Evolutionary conservation across 2,329 filamentous ascomycete genomes (phyloP), one percentile per base, ranked within the genome.

Genomic region (Stemphylium beticola): DNA sequence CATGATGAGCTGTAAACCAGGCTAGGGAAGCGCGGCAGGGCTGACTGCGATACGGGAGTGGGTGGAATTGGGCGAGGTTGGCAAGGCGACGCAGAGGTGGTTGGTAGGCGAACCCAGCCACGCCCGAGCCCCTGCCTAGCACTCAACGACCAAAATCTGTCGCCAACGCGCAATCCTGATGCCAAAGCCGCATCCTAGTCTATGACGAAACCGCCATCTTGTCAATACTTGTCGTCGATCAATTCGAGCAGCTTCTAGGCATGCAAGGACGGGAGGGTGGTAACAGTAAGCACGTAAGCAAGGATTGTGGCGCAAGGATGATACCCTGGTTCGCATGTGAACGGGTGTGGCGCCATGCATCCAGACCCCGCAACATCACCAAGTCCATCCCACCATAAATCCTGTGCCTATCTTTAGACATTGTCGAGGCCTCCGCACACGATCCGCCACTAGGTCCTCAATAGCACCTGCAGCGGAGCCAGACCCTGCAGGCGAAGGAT

Each of bases 11-110:
- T 62, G 50, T 45, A 54, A 57, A 53, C 49, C 56, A 57, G 53
- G 59, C 53, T 37, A 57, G 50, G 49, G 53, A 63, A 64, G 68
- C 65, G 65, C 54, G 61, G 24, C 47, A 33, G 41, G 40, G 40
- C 53, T 47, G 55, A 24, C 54, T 60, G 57, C 59, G 51, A 56
- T 46, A 45, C 60, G 66, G 53, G 67, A 70, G 69, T 74, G 67
- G 71, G 43, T 55, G 63, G 57, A 60, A 61, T 71, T 67, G 53
- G 55, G 54, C 58, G 72, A 73, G 72, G 72, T 69, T 74, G 73
- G 69, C 55, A 44, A 39, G 63, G 52, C 37, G 65, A 57, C 50
- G 51, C 44, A 33, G 56, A 44, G 63, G 64, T 47, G 68, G 69
- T 60, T 70, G 69, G 67, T 47, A 52, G 53, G 40, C 49, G 42